These are phyloP conservation scores for Trypanosoma rangeli DNA, from an alignment of 208 protist genomes.

Conservation along the genomic window DNA sequence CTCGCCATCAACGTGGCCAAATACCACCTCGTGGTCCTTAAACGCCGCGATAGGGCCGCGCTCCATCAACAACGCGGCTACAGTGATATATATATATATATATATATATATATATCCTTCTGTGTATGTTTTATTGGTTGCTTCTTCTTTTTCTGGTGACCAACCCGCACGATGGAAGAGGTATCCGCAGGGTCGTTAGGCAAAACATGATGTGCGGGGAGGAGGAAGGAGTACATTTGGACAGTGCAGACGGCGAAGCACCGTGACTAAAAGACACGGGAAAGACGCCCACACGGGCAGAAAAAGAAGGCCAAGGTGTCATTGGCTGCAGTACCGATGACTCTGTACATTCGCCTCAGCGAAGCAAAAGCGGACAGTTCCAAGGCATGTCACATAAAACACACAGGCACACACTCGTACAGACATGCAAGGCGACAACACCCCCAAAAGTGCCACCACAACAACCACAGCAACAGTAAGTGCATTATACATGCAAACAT, in stretches of 20 bases:
- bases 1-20: slow-evolving; percentile 81
- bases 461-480: not conserved
- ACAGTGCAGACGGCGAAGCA: not conserved
- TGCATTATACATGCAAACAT: too few species aligned
- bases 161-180: too few species aligned
- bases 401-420: not conserved
- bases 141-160: not conserved
- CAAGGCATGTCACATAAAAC: too few species aligned
- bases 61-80: slow-evolving; percentile 8
- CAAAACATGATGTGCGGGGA: not conserved
- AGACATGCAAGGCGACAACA: not conserved
- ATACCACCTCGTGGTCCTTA: slow-evolving; percentile 67
- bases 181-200: too few species aligned
- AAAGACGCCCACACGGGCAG: not conserved
- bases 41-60: slow-evolving; percentile 59
- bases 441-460: not conserved
- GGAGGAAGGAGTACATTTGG: not conserved
- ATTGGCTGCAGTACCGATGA: not conserved
- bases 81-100: slow-evolving; percentile 19
- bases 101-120: too few species aligned
- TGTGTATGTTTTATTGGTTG: not conserved
- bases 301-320: not conserved
- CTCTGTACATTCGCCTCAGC: not conserved
- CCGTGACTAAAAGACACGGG: too few species aligned
- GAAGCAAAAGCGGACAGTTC: not conserved